Conservation (phyloP, 2,329 filamentous ascomycete species). For the Arthrobotrys iridis region DNA sequence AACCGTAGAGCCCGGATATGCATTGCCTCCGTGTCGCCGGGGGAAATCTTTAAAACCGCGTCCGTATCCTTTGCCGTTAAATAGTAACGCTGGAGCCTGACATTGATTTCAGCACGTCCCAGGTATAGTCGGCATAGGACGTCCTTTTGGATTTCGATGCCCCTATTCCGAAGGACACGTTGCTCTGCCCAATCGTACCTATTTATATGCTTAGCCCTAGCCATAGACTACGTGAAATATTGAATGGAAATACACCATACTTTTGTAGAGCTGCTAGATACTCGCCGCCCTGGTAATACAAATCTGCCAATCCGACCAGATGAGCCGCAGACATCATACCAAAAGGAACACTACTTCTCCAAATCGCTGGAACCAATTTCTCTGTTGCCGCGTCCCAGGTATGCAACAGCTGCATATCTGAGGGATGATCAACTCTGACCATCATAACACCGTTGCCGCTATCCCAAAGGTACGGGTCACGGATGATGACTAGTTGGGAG, state of each 20-base stretch:
- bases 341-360: background rate
- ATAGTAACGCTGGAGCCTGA: constrained; percentile 5
- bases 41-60: constrained; percentile 1
- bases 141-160: background rate
- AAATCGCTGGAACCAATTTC: constrained; percentile 24
- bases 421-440: constrained; percentile 41
- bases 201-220: background rate
- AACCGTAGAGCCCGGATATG: constrained; percentile 16
- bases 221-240: background rate
- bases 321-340: background rate
- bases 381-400: constrained; percentile 13
- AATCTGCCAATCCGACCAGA: constrained; percentile 17
- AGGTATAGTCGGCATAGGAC: background rate
- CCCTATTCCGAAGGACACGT: background rate
- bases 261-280: background rate
- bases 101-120: constrained; percentile 17
- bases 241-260: background rate
- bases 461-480: constrained; percentile 41
- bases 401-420: constrained; percentile 17
- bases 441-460: background rate
- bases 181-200: constrained; percentile 37
- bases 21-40: background rate
- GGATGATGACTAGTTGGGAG: constrained; percentile 2
- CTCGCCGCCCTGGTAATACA: constrained; percentile 4
- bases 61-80: constrained; percentile 15